phyloP scores from a whole-genome alignment of 2,329 filamentous ascomycete genomes.

The Colletotrichum cereale region DNA sequence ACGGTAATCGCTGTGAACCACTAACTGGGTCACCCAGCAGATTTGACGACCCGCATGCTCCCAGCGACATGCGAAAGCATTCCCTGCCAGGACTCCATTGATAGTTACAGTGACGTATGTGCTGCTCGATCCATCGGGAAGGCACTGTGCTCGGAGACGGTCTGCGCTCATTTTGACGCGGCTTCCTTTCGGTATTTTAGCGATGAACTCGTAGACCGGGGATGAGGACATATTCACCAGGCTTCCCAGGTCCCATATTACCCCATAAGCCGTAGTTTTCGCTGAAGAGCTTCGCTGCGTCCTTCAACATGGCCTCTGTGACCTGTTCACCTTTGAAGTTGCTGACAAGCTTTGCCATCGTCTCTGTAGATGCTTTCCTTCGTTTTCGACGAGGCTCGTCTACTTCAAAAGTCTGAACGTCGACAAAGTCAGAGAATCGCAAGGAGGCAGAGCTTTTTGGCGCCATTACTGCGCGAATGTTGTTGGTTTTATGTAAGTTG shows the following conservation, averaged over 20 bases:
- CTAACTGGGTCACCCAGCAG: slow-evolving; percentile 58
- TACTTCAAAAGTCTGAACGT: background rate
- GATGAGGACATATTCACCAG: background rate
- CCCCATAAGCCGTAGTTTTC: slow-evolving; percentile 51
- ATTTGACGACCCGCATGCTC: slow-evolving; percentile 46
- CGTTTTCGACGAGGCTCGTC: background rate
- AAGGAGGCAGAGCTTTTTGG: background rate
- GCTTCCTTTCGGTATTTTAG: slow-evolving; percentile 30
- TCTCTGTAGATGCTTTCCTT: background rate
- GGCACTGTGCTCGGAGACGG: slow-evolving; percentile 52
- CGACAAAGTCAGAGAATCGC: background rate
- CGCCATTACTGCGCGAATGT: no score
- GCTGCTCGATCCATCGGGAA: slow-evolving; percentile 43
- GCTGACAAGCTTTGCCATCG: background rate
- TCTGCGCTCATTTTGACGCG: slow-evolving; percentile 42
- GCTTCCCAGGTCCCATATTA: slow-evolving; percentile 29
- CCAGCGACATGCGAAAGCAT: slow-evolving; percentile 54
- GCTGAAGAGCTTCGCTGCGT: slow-evolving; percentile 53
- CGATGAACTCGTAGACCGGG: background rate
- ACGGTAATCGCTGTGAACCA: slow-evolving; percentile 52
- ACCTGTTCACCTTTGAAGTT: slow-evolving; percentile 41
- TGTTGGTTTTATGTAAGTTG: no score
- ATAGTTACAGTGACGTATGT: slow-evolving; percentile 50
- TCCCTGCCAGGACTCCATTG: slow-evolving; percentile 49
- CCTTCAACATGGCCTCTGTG: slow-evolving; percentile 52